Base-by-base conservation (phyloP, 148 eudicot genomes). In the Drosera capensis region DNA sequence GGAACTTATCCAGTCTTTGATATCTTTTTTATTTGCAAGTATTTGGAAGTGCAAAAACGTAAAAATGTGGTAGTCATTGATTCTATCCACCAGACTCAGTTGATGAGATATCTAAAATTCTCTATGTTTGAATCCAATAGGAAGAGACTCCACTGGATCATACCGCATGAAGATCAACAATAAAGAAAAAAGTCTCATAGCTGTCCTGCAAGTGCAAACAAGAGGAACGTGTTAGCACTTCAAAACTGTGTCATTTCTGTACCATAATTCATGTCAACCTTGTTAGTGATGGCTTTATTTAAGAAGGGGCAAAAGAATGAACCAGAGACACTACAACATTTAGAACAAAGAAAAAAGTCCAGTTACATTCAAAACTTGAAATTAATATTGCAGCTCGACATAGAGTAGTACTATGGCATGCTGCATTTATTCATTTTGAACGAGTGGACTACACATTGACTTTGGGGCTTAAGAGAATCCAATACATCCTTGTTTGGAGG, bases 111-210 rank as follows among this genome's bases (percentile, higher is more conserved):
- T n/a, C n/a, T n/a, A n/a, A n/a, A n/a, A n/a, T n/a, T n/a, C n/a
- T n/a, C n/a, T n/a, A n/a, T n/a, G n/a, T n/a, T n/a, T n/a, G n/a
- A 49, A 34, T 45, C 18, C 43, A 40, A 18, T 12, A 40, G 23
- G 8, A 49, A 20, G 25, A 48, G 35, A 55, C 23, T 3, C 35
- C 40, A 47, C 17, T 35, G 28, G 22, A 59, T 61, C 71, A 63
- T 90, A 90, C 99, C 82, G 99, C 99, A 58, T 90, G 95, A 57
- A 90, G 82, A 66, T 90, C 99, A 45, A 90, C 99, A 37, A 84
- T 90, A 64, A 90, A 90, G 73, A 90, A 90, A 23, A 80, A 53
- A 26, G 97, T 78, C 45, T 90, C 97, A 60, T 67, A 84, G 15
- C 68, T 57, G 60, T 83, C 74, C 94, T 88, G 94, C 72, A 74